Evolutionary conservation across 495 filamentous ascomycete species (phyloP), one percentile per base, ranked within the genome.

Genomic region (Gamarada debralockiae): DNA sequence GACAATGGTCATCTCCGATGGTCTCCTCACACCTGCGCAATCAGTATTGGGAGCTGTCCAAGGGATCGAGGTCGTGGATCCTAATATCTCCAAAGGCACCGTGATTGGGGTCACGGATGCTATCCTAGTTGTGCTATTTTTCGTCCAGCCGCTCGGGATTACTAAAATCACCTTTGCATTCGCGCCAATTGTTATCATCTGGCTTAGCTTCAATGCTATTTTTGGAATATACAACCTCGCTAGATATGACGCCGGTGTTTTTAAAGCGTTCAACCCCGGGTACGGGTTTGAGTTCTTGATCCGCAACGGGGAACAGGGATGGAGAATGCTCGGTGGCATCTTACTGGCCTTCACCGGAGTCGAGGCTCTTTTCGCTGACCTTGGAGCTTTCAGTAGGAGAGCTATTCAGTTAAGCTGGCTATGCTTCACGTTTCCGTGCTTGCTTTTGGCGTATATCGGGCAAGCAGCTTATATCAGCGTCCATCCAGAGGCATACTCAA

Each of bases 331-430:
- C 21, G 84, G 85, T 40, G 85, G 85, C 8, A 79, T 85, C 22
- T 57, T 89, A 9, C 77, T 89, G 4, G 77, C 83, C 0, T 88
- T 88, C 44, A 87, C 84, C 8, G 84, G 84, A 6, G 84, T 88
- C 14, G 85, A 89, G 62, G 84, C 85, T 13, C 70, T 89, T 18
- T 89, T 87, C 57, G 85, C 85, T 8, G 85, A 89, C 52, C 66
- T 89, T 6, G 85, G 85, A 47, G 83, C 85, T 24, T 87, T 87
- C 65, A 73, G 71, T 59, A 64, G 67, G 42, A 67, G 74, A 42
- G 78, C 85, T 25, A 76, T 85, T 47, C 79, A 85, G 60, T 60
- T 87, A 15, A 80, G 75, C 49, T 85, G 84, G 85, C 58, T 86
- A 29, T 70, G 70, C 56, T 79, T 75, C 54, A 73, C 74, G 14